Evolutionary conservation across 2,329 filamentous ascomycete genomes (phyloP).

Genomic region (Lecanicillium sp.): DNA sequence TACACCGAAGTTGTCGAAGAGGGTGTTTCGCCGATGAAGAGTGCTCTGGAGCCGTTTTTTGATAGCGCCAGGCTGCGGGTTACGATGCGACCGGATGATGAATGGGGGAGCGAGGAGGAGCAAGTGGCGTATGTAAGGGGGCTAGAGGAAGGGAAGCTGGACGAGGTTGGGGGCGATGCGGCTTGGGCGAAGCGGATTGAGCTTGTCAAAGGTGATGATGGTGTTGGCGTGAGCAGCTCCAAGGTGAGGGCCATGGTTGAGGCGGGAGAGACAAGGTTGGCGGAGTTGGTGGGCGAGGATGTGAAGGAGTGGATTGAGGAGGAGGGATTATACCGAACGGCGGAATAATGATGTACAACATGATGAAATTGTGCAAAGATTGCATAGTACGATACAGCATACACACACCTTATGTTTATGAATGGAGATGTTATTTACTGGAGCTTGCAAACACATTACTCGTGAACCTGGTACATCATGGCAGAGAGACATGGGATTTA

Average conservation of each 20-base stretch:
- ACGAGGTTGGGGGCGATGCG: conserved; percentile 42
- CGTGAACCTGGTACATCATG: too few species aligned
- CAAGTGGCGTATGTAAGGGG: conserved; percentile 42
- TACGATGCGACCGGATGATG: conserved; percentile 51
- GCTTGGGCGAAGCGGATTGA: conserved; percentile 55
- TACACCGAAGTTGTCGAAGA: conserved; percentile 30
- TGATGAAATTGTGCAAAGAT: too few species aligned
- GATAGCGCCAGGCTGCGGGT: conserved; percentile 52
- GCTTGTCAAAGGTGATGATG: conserved; percentile 43
- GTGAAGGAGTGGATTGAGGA: conserved; percentile 51
- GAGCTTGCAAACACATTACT: too few species aligned
- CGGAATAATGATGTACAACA: conserved; percentile 12
- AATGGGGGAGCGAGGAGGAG: conserved; percentile 43
- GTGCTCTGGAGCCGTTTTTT: conserved; percentile 56
- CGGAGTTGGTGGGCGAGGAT: conserved; percentile 43
- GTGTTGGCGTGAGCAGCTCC: conserved; percentile 49
- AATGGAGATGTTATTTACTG: too few species aligned
- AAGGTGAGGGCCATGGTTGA: conserved; percentile 51
- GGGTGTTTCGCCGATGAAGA: conserved; percentile 30
- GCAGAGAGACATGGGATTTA: too few species aligned
- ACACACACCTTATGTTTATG: too few species aligned
- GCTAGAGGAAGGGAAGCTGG: conserved; percentile 38
- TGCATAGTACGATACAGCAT: too few species aligned
- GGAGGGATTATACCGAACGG: conserved; percentile 43
- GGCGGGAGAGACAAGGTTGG: conserved; percentile 37